Percentiles rank a stretch among this genome's conserved stretches.
Conservation (phyloP, 805 yeast genomes). For the Metschnikowia santaceciliae region DNA sequence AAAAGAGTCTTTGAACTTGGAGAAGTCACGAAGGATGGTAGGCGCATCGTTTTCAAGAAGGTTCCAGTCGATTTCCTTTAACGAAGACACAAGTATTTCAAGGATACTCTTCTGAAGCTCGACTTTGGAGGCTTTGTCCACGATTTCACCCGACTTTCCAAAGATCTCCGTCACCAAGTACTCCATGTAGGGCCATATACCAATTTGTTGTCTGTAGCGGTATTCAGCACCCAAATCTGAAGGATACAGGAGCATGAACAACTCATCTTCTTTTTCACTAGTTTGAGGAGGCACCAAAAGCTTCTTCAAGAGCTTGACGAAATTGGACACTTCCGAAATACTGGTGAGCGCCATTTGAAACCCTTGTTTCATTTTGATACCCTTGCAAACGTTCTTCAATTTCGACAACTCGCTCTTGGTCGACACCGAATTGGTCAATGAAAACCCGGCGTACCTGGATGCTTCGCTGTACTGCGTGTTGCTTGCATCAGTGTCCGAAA, state of each 20-base stretch:
- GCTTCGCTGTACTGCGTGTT: conserved; percentile 17
- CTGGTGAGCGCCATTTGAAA: conserved; percentile 44
- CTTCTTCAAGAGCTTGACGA: conserved; percentile 49
- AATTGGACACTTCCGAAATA: conserved; percentile 58
- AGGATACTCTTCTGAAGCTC: conserved; percentile 54
- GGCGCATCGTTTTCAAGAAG: conserved; percentile 52
- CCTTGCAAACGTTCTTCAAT: conserved; percentile 6
- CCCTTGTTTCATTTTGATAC: conserved; percentile 11
- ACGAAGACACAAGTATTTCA: conserved; percentile 42
- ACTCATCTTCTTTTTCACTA: conserved; percentile 18
- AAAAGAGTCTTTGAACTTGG: conserved; percentile 18
- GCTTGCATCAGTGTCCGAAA: conserved; percentile 11
- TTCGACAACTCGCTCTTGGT: conserved; percentile 9
- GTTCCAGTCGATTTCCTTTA: conserved; percentile 36
- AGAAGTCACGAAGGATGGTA: conserved; percentile 31
- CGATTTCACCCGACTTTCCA: conserved; percentile 43
- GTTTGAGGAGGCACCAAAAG: conserved; percentile 29
- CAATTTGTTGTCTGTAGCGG: conserved; percentile 46
- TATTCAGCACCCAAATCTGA: conserved; percentile 55
- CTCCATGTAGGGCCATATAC: conserved; percentile 79
- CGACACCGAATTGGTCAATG: conserved; percentile 4
- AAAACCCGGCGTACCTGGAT: conserved; percentile 16
- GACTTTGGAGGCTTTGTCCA: conserved; percentile 28
- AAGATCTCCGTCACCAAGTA: conserved; percentile 67
- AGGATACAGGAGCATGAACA: conserved; percentile 49